Conservation (phyloP, 2,329 filamentous ascomycete genomes). For the Fusarium xylarioides region DNA sequence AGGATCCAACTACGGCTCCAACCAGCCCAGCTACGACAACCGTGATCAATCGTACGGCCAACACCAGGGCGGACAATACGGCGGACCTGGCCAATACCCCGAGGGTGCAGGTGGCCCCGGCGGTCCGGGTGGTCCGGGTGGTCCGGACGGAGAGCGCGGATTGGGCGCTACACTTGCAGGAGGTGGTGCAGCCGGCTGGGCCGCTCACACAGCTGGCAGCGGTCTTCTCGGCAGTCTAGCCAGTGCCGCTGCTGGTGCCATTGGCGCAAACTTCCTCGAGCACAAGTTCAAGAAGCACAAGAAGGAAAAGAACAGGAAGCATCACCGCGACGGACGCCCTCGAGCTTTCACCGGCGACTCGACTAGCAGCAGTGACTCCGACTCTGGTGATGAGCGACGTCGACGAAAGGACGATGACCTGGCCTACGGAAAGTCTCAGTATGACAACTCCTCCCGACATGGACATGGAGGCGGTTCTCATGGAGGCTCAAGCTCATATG, state of each 20-base stretch:
- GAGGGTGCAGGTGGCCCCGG: constrained; percentile 6
- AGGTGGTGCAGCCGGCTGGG: constrained; percentile 58
- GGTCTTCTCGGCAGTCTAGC: constrained; percentile 59
- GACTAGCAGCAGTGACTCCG: constrained; percentile 39
- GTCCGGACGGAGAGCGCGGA: constrained; percentile 55
- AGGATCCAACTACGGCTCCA: constrained; percentile 23
- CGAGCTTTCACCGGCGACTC: constrained; percentile 33
- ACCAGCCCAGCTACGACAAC: constrained; percentile 30
- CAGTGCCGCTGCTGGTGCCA: constrained; percentile 58
- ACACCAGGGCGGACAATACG: constrained; percentile 33
- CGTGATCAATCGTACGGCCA: constrained; percentile 21
- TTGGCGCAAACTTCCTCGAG: constrained; percentile 59
- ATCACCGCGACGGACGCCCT: constrained; percentile 35
- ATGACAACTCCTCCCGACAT: constrained; percentile 9
- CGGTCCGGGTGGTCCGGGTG: constrained; percentile 27
- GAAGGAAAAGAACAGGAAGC: constrained; percentile 40
- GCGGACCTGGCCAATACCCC: constrained; percentile 20
- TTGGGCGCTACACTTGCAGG: constrained; percentile 60
- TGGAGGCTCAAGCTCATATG: background rate
- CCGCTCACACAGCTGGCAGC: constrained; percentile 61
- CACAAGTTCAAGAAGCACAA: constrained; percentile 48
- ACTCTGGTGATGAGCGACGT: constrained; percentile 34
- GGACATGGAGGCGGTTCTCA: background rate
- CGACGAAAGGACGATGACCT: constrained; percentile 23
- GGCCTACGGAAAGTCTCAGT: constrained; percentile 21